Conservation (phyloP, 1,284 basidiomycete species). For the Moesziomyces sp. region DNA sequence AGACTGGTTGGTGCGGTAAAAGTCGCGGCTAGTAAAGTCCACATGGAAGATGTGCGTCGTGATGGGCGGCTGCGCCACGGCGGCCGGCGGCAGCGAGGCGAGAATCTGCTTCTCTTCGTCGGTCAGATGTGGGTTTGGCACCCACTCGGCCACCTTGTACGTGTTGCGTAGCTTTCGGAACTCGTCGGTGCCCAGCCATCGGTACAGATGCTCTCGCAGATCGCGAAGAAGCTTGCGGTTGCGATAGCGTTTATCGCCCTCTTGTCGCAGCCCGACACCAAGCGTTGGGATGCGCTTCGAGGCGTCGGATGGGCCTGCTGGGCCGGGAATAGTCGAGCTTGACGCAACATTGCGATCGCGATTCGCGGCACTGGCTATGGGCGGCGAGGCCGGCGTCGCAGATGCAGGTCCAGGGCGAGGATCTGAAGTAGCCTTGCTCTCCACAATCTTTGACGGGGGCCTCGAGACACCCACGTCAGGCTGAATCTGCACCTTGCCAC, state of each 20-base stretch:
- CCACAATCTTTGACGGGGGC: constrained; percentile 3
- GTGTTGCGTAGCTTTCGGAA: constrained; percentile 52
- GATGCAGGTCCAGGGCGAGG: constrained; percentile 4
- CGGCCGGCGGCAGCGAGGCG: constrained; percentile 31
- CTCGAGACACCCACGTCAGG: constrained; percentile 11
- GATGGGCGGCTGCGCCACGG: constrained; percentile 45
- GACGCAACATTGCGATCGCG: constrained; percentile 7
- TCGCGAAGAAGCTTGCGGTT: constrained; percentile 56
- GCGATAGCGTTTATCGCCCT: constrained; percentile 52
- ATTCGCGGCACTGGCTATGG: constrained; percentile 2
- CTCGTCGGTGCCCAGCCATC: constrained; percentile 53
- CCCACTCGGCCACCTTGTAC: constrained; percentile 53
- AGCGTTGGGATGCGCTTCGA: constrained; percentile 42
- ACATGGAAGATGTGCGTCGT: constrained; percentile 53
- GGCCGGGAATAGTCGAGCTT: constrained; percentile 12
- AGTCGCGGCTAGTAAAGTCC: constrained; percentile 47
- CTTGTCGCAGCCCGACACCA: constrained; percentile 47
- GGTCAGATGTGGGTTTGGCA: constrained; percentile 41
- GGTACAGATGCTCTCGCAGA: constrained; percentile 52
- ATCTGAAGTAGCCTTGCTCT: background rate
- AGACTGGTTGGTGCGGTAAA: constrained; percentile 51
- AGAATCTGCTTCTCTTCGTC: constrained; percentile 44
- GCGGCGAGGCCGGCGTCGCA: constrained; percentile 2
- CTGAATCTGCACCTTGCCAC: constrained; percentile 11
- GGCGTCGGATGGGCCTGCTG: constrained; percentile 12